phyloP scores from a whole-genome alignment of 192 early-diverging fungal species.

The Coemansia sp. region DNA sequence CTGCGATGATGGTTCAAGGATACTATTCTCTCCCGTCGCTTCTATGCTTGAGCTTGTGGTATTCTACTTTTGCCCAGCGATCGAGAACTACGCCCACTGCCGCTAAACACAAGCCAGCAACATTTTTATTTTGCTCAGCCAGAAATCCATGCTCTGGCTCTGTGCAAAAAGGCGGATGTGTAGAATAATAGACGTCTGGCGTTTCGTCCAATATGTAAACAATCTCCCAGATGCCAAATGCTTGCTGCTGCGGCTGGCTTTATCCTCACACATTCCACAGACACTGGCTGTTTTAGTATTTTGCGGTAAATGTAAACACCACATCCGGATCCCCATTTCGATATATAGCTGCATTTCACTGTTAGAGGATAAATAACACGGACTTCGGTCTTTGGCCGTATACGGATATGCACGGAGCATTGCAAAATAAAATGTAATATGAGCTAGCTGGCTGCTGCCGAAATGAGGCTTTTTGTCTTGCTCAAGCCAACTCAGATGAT shows the following conservation, averaged over 20 bases:
- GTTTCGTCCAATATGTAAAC: background rate
- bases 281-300: background rate
- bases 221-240: background rate
- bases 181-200: background rate
- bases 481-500: background rate
- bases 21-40: background rate
- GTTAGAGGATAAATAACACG: background rate
- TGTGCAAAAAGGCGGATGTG: background rate
- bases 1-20: slow-evolving; percentile 1
- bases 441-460: background rate
- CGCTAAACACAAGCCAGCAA: background rate
- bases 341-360: background rate
- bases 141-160: background rate
- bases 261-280: background rate
- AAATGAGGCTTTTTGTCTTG: background rate
- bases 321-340: background rate
- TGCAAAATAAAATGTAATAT: background rate
- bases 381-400: background rate
- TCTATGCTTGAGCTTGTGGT: background rate
- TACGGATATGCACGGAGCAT: background rate
- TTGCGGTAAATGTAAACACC: background rate
- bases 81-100: slow-evolving; percentile 3
- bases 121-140: too few species aligned
- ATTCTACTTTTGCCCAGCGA: background rate
- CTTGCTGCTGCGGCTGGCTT: background rate